A percentile compares a stretch with the other conserved stretches of the same genome.
phyloP scores from a whole-genome alignment of 2,329 filamentous ascomycete genomes.

The Mycogone perniciosa region DNA sequence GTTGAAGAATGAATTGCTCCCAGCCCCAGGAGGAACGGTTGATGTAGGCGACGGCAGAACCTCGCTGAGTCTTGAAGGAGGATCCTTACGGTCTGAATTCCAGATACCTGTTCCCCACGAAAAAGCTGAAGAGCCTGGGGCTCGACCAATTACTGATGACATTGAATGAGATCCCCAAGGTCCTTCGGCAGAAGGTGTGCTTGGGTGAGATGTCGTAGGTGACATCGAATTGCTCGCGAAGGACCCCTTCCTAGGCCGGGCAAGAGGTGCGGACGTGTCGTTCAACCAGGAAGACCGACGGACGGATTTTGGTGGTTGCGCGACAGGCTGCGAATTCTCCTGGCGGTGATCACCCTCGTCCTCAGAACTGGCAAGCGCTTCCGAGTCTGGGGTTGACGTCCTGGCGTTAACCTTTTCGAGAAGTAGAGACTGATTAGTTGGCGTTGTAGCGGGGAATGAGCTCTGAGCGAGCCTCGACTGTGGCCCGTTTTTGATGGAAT shows the following conservation, averaged over 20 bases:
- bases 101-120: conserved; percentile 78
- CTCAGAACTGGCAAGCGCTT: conserved; percentile 88
- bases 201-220: conserved; percentile 72
- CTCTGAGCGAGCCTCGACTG: conserved; percentile 46
- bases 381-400: conserved; percentile 87
- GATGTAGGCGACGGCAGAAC: conserved; percentile 71
- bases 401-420: conserved; percentile 72
- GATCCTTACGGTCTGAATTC: conserved; percentile 73
- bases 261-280: conserved; percentile 61
- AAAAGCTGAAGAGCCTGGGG: conserved; percentile 47
- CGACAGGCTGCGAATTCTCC: conserved; percentile 41
- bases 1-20: conserved; percentile 42
- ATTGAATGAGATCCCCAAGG: conserved; percentile 49
- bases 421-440: conserved; percentile 57
- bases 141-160: conserved; percentile 43
- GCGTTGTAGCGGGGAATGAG: conserved; percentile 38
- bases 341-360: conserved; percentile 73
- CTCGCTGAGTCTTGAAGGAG: conserved; percentile 65
- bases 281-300: conserved; percentile 81
- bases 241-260: conserved; percentile 66
- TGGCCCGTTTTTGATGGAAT: conserved; percentile 43
- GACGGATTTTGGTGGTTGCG: conserved; percentile 53
- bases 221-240: conserved; percentile 72
- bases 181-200: conserved; percentile 66
- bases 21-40: conserved; percentile 41